A percentile compares a stretch with the other conserved stretches of the same genome.
phyloP scores from a whole-genome alignment of 1,139 yeast species.

The Pichia sp. region DNA sequence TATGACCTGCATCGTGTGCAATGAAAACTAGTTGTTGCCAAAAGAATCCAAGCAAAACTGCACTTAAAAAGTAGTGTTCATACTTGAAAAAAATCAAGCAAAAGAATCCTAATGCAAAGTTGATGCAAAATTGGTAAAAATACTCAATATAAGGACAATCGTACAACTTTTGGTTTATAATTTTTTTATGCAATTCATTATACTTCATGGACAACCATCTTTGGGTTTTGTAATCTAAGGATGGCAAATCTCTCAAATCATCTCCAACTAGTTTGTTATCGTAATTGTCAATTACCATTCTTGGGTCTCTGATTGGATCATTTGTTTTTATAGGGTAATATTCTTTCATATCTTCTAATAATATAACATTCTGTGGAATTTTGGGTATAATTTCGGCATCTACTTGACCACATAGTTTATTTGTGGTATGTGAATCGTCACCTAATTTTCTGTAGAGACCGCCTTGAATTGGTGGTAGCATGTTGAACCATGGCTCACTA shows the following conservation, averaged over 20 bases:
- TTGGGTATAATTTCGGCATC: conserved; percentile 37
- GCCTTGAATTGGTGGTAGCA: conserved; percentile 87
- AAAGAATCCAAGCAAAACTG: conserved; percentile 60
- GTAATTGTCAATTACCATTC: conserved; percentile 45
- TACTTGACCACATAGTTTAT: conserved; percentile 34
- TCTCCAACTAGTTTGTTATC: conserved; percentile 49
- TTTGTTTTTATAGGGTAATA: conserved; percentile 33
- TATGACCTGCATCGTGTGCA: conserved; percentile 88
- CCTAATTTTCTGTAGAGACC: conserved; percentile 41
- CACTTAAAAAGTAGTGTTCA: conserved; percentile 48
- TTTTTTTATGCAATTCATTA: conserved; percentile 49
- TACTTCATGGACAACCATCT: conserved; percentile 48
- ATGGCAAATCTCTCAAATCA: conserved; percentile 54
- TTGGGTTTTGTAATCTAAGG: conserved; percentile 65
- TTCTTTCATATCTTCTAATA: conserved; percentile 34
- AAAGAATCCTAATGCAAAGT: conserved; percentile 44
- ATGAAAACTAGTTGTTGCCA: conserved; percentile 91
- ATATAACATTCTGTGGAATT: conserved; percentile 43
- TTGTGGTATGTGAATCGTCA: conserved; percentile 8
- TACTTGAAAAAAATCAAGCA: conserved; percentile 45
- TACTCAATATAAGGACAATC: conserved; percentile 70
- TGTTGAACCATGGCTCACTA: conserved; percentile 59
- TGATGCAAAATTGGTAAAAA: conserved; percentile 57
- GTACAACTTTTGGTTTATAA: conserved; percentile 56
- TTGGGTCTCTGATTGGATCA: conserved; percentile 48